Evolutionary conservation across 192 early-diverging fungal species (phyloP).

Genomic region (Podila horticola): DNA sequence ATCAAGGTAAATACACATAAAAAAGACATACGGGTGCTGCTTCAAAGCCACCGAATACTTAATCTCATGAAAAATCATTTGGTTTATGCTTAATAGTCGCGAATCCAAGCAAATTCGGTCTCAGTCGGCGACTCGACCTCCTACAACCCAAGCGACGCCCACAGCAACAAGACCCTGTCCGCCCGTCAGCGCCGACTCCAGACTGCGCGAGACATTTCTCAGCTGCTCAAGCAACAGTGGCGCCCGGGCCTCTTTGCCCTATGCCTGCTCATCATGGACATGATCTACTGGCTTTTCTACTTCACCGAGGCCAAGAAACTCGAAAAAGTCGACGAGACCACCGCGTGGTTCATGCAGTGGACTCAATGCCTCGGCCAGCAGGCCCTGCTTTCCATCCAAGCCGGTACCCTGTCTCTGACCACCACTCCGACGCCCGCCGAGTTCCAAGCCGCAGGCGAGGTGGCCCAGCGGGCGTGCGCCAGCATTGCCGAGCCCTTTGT

Average conservation of each 20-base stretch:
- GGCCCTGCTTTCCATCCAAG: not conserved
- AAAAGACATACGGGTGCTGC: not conserved
- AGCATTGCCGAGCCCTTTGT: conserved; percentile 11
- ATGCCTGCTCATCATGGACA: conserved; percentile 23
- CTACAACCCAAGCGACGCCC: not conserved
- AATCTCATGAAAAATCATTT: not conserved
- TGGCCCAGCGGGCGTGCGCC: conserved; percentile 19
- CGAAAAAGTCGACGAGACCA: not conserved
- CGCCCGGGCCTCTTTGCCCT: conserved; percentile 29
- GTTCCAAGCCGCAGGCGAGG: conserved; percentile 15
- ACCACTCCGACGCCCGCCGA: not conserved
- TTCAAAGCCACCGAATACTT: no score
- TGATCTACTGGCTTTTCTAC: conserved; percentile 43
- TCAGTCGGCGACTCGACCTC: conserved; percentile 16
- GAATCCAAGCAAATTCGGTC: conserved; percentile 1
- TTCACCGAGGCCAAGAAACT: conserved; percentile 36
- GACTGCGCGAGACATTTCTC: conserved; percentile 30
- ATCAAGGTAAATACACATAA: conserved; percentile 20
- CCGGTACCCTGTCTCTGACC: not conserved
- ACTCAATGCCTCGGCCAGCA: conserved; percentile 1
- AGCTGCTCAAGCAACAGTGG: conserved; percentile 39
- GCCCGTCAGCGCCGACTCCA: conserved; percentile 17
- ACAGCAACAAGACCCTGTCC: conserved; percentile 10
- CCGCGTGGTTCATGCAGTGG: conserved; percentile 19
- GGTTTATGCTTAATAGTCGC: not conserved